Evolutionary conservation across 768 basidiomycete genomes (phyloP).

Genomic region (Dendrothele bispora): DNA sequence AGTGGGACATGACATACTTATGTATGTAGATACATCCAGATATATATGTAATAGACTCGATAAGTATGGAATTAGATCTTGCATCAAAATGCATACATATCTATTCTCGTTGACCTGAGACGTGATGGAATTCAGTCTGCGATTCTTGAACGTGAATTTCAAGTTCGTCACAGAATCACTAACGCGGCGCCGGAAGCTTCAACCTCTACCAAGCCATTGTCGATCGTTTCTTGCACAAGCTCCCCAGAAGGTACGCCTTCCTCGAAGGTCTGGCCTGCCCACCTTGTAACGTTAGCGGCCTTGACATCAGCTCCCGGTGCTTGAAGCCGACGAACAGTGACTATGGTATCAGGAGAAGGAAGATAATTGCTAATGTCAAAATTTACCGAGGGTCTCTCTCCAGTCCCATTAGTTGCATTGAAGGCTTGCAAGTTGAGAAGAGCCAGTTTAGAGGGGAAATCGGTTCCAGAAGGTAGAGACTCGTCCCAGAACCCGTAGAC

Average conservation of each 20-base stretch:
- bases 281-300: slow-evolving; percentile 41
- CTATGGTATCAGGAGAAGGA: slow-evolving; percentile 20
- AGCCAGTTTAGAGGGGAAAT: slow-evolving; percentile 44
- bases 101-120: too few relatives aligned
- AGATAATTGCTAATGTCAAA: slow-evolving; percentile 48
- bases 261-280: slow-evolving; percentile 52
- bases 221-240: slow-evolving; percentile 37
- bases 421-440: slow-evolving; percentile 52
- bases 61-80: too few relatives aligned
- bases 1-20: too few relatives aligned
- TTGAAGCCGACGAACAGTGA: slow-evolving; percentile 41
- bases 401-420: slow-evolving; percentile 42
- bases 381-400: slow-evolving; percentile 40
- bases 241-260: slow-evolving; percentile 38
- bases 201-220: slow-evolving; percentile 30
- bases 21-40: too few relatives aligned
- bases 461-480: slow-evolving; percentile 18
- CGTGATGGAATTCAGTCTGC: too few relatives aligned
- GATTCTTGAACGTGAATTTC: neutral
- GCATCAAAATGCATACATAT: too few relatives aligned
- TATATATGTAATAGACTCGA: too few relatives aligned
- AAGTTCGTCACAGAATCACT: slow-evolving; percentile 23
- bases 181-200: slow-evolving; percentile 38
- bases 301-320: slow-evolving; percentile 51
- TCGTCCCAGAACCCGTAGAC: slow-evolving; percentile 53